Conservation (phyloP, 164 flowering plant species). For the Saururus chinensis region DNA sequence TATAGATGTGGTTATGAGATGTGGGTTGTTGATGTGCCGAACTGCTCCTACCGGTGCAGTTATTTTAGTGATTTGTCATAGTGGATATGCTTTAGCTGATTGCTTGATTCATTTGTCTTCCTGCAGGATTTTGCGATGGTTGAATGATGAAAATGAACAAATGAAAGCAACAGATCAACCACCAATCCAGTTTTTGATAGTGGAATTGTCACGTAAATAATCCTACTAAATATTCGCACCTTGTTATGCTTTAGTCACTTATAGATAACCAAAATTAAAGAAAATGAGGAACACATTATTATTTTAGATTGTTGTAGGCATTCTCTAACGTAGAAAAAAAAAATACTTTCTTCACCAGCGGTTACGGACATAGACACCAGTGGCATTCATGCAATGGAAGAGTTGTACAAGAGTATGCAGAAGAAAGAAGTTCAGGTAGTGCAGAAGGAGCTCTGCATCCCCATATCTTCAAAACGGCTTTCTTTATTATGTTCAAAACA, state of each 20-base stretch:
- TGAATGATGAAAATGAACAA: constrained; percentile 58
- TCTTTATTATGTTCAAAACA: neutral
- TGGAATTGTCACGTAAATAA: constrained; percentile 79
- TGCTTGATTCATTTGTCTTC: neutral
- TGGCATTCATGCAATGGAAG: constrained; percentile 82
- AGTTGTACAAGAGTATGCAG: constrained; percentile 42
- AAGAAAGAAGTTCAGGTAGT: constrained; percentile 56
- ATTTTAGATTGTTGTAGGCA: too few species aligned
- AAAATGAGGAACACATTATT: too few species aligned
- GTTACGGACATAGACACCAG: constrained; percentile 89
- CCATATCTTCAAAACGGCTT: neutral
- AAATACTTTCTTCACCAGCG: constrained; percentile 26
- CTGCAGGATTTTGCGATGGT: constrained; percentile 73
- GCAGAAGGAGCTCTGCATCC: neutral
- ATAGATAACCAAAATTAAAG: too few species aligned
- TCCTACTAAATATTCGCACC: neutral
- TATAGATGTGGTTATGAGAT: too few species aligned
- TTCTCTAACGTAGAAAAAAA: too few species aligned
- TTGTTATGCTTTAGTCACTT: neutral
- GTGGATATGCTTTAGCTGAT: neutral
- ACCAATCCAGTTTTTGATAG: constrained; percentile 43
- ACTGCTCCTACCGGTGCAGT: too few species aligned
- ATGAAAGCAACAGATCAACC: constrained; percentile 18
- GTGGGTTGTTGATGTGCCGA: neutral
- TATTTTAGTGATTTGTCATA: too few species aligned